Percentiles rank a stretch among this genome's conserved stretches.
phyloP scores from a whole-genome alignment of 208 protist genomes.

The Leptomonas seymouri region DNA sequence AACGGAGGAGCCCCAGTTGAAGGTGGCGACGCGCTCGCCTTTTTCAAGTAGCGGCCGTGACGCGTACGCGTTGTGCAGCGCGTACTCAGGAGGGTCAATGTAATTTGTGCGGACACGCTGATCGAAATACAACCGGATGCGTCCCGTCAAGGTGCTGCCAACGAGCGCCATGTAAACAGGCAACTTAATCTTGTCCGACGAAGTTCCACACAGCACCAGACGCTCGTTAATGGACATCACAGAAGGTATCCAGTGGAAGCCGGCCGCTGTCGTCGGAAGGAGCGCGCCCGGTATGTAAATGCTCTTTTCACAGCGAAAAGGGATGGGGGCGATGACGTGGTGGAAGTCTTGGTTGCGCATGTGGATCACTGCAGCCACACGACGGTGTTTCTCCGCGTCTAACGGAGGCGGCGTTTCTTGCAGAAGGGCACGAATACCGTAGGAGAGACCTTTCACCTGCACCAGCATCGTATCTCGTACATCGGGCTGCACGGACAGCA shows the following conservation, averaged over 20 bases:
- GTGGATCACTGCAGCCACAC: constrained; percentile 64
- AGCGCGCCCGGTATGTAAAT: constrained; percentile 83
- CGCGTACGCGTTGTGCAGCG: constrained; percentile 57
- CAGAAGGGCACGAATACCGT: constrained; percentile 70
- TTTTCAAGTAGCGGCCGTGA: constrained; percentile 38
- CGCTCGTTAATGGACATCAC: constrained; percentile 83
- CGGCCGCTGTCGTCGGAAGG: constrained; percentile 67
- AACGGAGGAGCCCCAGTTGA: constrained; percentile 89
- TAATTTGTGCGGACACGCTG: constrained; percentile 80
- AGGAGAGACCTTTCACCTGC: constrained; percentile 83
- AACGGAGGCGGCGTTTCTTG: constrained; percentile 38
- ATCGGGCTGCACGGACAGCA: constrained; percentile 50
- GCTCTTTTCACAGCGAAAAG: constrained; percentile 54
- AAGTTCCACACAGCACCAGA: constrained; percentile 60
- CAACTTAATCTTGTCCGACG: constrained; percentile 7
- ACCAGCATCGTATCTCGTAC: constrained; percentile 47
- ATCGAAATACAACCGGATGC: constrained; percentile 71
- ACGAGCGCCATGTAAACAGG: constrained; percentile 67
- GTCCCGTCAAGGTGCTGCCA: constrained; percentile 76
- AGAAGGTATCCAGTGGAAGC: constrained; percentile 77
- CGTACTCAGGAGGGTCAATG: constrained; percentile 79
- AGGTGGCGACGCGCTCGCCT: constrained; percentile 58
- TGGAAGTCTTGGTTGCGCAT: constrained; percentile 82
- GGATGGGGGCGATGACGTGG: constrained; percentile 70
- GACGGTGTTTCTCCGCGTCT: constrained; percentile 39